These are phyloP conservation scores for Saccharomyces kudriavzevii DNA, from an alignment of 805 yeast genomes.

Conservation along the genomic window DNA sequence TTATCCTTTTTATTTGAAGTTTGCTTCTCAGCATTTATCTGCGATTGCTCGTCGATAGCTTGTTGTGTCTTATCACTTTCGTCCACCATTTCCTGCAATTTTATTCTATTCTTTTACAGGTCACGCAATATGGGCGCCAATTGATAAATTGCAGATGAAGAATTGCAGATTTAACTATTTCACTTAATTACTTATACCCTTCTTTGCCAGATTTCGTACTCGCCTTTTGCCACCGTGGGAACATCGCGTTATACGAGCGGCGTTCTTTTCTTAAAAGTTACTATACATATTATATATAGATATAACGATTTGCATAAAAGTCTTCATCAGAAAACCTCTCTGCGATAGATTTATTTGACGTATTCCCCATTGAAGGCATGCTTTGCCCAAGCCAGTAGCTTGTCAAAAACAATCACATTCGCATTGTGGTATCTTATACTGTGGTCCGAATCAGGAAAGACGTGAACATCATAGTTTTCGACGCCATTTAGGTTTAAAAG, in stretches of 20 bases:
- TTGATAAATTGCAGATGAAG: background rate
- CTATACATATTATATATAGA: background rate
- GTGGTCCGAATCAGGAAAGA: slow-evolving; percentile 79
- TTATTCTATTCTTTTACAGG: background rate
- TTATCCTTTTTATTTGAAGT: slow-evolving; percentile 23
- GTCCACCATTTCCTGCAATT: slow-evolving; percentile 11
- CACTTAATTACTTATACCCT: background rate
- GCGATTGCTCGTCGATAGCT: slow-evolving; percentile 8
- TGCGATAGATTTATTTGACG: slow-evolving; percentile 11
- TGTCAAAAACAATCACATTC: slow-evolving; percentile 58
- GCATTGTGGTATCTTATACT: slow-evolving; percentile 67
- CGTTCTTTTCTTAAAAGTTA: background rate
- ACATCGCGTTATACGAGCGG: background rate
- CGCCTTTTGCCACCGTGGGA: background rate
- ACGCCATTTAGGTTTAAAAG: slow-evolving; percentile 58
- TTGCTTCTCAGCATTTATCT: background rate
- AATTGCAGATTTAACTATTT: background rate
- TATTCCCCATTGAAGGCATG: slow-evolving; percentile 50
- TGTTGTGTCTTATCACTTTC: slow-evolving; percentile 10
- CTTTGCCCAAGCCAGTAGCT: slow-evolving; percentile 54
- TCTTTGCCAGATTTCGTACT: background rate
- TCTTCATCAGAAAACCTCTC: background rate
- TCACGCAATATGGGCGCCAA: background rate
- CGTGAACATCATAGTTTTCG: slow-evolving; percentile 75
- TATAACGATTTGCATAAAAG: background rate